phyloP scores from a whole-genome alignment of 352 stramenopile species.

The Pythium phragmitis region DNA sequence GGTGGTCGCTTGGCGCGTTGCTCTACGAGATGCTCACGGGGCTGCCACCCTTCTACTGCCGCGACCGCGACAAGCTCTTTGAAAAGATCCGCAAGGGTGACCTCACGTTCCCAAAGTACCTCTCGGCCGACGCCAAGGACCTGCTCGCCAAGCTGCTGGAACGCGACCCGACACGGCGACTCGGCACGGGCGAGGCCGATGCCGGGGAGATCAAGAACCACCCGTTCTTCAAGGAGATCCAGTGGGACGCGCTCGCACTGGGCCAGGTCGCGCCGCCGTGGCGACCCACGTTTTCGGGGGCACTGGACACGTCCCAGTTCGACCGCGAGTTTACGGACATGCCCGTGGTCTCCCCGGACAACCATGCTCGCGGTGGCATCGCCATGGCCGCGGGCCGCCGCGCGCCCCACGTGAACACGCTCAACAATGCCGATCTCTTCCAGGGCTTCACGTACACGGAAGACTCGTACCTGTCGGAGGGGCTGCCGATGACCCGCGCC shows the following conservation, averaged over 20 bases:
- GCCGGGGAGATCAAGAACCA: constrained; percentile 83
- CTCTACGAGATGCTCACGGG: constrained; percentile 85
- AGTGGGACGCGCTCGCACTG: constrained; percentile 63
- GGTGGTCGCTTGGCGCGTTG: constrained; percentile 94
- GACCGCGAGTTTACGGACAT: constrained; percentile 97
- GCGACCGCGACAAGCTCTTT: constrained; percentile 96
- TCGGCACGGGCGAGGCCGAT: constrained; percentile 90
- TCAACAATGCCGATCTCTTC: constrained; percentile 71
- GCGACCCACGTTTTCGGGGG: constrained; percentile 90
- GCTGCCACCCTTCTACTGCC: constrained; percentile 92
- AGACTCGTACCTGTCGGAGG: constrained; percentile 73
- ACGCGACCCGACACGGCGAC: constrained; percentile 90
- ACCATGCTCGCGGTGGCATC: constrained; percentile 55
- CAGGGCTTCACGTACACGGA: constrained; percentile 88
- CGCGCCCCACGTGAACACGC: constrained; percentile 47
- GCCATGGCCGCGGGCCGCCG: constrained; percentile 39
- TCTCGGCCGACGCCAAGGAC: constrained; percentile 82
- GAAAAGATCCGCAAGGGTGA: constrained; percentile 96
- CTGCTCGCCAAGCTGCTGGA: constrained; percentile 92
- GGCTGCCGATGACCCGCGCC: constrained; percentile 31
- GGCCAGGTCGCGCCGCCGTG: constrained; percentile 87
- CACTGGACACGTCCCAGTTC: constrained; percentile 97
- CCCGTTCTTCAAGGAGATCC: constrained; percentile 77
- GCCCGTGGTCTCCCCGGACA: constrained; percentile 93
- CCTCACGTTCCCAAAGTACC: constrained; percentile 95